Percentiles rank a stretch among this genome's conserved stretches.
Evolutionary conservation across 768 basidiomycete species (phyloP).

Genomic region (Podaxis pistillaris): DNA sequence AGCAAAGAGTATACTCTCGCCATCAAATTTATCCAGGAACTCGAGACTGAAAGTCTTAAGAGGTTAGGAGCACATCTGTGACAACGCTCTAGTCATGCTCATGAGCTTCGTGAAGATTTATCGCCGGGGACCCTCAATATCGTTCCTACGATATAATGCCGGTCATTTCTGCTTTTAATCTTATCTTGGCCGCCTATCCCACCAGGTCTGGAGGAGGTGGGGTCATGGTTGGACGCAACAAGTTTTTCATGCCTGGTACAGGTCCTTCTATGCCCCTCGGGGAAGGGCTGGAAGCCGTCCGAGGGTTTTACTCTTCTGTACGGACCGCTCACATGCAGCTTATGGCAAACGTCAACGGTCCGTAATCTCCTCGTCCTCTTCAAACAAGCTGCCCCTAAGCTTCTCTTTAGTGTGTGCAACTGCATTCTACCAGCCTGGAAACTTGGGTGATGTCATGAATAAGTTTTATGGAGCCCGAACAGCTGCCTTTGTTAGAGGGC

Average conservation of each 20-base stretch:
- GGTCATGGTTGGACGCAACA: slow-evolving; percentile 61
- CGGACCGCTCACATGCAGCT: slow-evolving; percentile 54
- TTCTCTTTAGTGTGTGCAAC: slow-evolving; percentile 49
- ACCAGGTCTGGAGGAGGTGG: slow-evolving; percentile 51
- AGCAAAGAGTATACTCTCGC: slow-evolving; percentile 48
- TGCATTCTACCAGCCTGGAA: slow-evolving; percentile 60
- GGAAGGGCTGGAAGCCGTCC: slow-evolving; percentile 52
- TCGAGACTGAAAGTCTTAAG: slow-evolving; percentile 52
- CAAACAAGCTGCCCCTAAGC: background rate
- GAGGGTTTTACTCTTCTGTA: slow-evolving; percentile 61
- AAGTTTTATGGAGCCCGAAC: slow-evolving; percentile 63
- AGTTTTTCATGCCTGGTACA: slow-evolving; percentile 58
- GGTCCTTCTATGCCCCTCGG: slow-evolving; percentile 54
- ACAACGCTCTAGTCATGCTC: background rate
- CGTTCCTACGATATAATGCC: slow-evolving; percentile 58
- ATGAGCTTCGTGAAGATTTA: slow-evolving; percentile 39
- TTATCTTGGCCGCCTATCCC: slow-evolving; percentile 58
- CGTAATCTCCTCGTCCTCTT: slow-evolving; percentile 29
- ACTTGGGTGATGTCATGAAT: slow-evolving; percentile 60
- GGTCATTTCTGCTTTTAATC: slow-evolving; percentile 62
- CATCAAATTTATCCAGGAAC: slow-evolving; percentile 37
- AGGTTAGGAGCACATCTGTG: slow-evolving; percentile 27
- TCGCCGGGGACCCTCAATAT: slow-evolving; percentile 53
- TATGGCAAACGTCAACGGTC: slow-evolving; percentile 65
- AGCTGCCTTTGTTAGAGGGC: slow-evolving; percentile 61